Evolutionary conservation across 2,329 filamentous ascomycete species (phyloP).

Genomic region (Neopestalotiopsis clavispora): DNA sequence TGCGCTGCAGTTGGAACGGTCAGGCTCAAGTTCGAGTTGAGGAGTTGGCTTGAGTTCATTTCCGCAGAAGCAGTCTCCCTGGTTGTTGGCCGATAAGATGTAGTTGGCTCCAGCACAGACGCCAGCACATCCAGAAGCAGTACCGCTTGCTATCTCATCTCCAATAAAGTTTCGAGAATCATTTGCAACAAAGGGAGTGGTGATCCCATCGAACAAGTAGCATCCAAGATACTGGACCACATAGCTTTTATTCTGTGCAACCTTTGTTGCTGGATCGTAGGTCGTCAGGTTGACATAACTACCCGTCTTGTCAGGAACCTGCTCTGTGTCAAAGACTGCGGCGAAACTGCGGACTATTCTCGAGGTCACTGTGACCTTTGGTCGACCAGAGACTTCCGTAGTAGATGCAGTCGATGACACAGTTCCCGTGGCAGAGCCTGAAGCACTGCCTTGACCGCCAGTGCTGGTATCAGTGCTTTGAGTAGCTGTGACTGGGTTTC

Average conservation of each 20-base stretch:
- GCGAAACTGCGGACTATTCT: slow-evolving; percentile 6
- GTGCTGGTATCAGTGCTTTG: not conserved
- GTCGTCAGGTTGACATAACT: slow-evolving; percentile 7
- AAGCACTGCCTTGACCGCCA: not conserved
- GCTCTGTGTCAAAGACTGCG: slow-evolving; percentile 11
- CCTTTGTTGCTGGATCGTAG: slow-evolving; percentile 3
- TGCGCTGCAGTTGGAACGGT: not conserved
- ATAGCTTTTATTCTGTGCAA: not conserved
- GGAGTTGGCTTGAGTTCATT: not conserved
- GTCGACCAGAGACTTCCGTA: not conserved
- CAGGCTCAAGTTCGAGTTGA: not conserved
- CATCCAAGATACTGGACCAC: slow-evolving; percentile 21
- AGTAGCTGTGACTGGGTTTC: not conserved
- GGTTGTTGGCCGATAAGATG: slow-evolving; percentile 19
- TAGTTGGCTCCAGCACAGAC: slow-evolving; percentile 17
- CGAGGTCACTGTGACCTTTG: slow-evolving; percentile 16
- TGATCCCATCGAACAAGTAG: slow-evolving; percentile 11
- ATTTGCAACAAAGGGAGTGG: slow-evolving; percentile 13
- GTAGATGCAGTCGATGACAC: not conserved
- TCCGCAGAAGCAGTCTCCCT: slow-evolving; percentile 21
- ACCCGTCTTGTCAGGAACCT: slow-evolving; percentile 7
- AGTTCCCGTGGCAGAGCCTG: not conserved
- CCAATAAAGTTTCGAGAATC: slow-evolving; percentile 11
- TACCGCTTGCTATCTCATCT: not conserved
- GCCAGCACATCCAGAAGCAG: slow-evolving; percentile 19